Conservation (phyloP, 1,284 basidiomycete species). For the Volvariella surrecta region DNA sequence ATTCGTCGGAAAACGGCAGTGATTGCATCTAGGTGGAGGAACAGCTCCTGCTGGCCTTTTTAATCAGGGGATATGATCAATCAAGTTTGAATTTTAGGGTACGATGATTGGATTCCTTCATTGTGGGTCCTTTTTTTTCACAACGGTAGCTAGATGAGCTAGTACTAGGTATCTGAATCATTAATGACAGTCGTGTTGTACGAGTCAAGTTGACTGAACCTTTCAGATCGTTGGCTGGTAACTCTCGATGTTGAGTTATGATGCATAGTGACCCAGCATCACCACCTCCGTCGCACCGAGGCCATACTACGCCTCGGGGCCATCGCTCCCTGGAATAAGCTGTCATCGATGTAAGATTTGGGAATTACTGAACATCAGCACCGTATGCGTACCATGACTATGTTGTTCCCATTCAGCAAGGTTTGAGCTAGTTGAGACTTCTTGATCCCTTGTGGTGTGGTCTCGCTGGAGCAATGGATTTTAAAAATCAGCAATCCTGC, state of each 20-base stretch:
- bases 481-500: background rate
- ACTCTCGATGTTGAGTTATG: background rate
- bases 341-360: background rate
- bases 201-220: conserved; percentile 5
- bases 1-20: too few relatives aligned
- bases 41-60: too few relatives aligned
- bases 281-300: too few relatives aligned
- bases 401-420: conserved; percentile 94
- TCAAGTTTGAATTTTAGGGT: background rate
- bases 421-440: conserved; percentile 86
- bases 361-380: background rate
- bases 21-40: too few relatives aligned
- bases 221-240: conserved; percentile 8
- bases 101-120: background rate
- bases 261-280: background rate
- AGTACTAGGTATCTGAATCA: background rate
- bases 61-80: too few relatives aligned
- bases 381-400: conserved; percentile 77
- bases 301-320: conserved; percentile 16
- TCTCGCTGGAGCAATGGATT: conserved; percentile 51
- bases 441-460: conserved; percentile 74
- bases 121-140: background rate
- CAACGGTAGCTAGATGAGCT: background rate
- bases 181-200: conserved; percentile 1
- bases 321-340: conserved; percentile 39